Conservation (phyloP, 108 stramenopile genomes). For the Aureococcus anophagefferens region DNA sequence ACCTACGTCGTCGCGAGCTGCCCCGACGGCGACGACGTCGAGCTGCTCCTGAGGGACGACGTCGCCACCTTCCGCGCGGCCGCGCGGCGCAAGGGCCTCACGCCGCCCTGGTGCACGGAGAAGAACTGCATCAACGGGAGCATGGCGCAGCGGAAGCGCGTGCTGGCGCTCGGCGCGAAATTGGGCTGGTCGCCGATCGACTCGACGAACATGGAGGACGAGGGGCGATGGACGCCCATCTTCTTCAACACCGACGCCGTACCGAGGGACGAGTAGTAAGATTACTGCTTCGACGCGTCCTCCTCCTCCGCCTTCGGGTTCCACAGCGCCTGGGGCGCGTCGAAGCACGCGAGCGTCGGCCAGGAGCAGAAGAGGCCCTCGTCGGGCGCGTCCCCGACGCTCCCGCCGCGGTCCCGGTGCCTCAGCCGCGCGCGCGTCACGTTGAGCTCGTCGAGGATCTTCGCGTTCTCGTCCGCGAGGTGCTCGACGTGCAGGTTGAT, state of each 20-base stretch:
- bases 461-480: too few species aligned
- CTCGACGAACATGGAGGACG: slow-evolving; percentile 14
- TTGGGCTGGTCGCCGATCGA: slow-evolving; percentile 3
- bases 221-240: slow-evolving; percentile 33
- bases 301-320: too few species aligned
- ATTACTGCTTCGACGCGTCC: too few species aligned
- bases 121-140: slow-evolving; percentile 39
- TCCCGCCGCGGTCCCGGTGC: too few species aligned
- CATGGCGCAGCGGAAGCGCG: slow-evolving; percentile 27
- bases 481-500: too few species aligned
- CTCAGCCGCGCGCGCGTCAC: too few species aligned
- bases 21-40: not conserved
- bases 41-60: not conserved
- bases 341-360: too few species aligned
- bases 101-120: slow-evolving; percentile 31
- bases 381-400: too few species aligned
- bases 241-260: slow-evolving; percentile 37
- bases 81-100: not conserved
- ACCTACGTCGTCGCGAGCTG: not conserved
- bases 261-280: slow-evolving; percentile 11
- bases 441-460: too few species aligned
- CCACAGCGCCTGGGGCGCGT: too few species aligned
- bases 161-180: slow-evolving; percentile 16
- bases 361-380: too few species aligned
- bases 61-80: not conserved